phyloP scores from a whole-genome alignment of 2,329 filamentous ascomycete genomes.

The Colletotrichum kahawae region DNA sequence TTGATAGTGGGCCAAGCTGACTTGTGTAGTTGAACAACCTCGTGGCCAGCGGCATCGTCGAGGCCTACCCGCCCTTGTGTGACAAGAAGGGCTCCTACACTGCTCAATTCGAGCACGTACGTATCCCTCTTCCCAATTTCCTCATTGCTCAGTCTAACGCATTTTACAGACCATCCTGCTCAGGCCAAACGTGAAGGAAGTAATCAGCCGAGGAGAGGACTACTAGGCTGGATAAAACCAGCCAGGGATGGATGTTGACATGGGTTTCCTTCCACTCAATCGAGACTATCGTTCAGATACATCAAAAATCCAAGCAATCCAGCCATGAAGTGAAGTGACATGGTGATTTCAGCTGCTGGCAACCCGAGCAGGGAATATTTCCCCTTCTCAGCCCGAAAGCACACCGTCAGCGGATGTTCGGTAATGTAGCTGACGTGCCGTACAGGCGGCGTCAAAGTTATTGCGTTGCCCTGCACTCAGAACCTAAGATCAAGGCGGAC shows the following conservation, averaged over 20 bases:
- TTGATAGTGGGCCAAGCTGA: conserved; percentile 26
- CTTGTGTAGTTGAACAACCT: conserved; percentile 77
- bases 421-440: not conserved
- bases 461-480: fast-evolving
- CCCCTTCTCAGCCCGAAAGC: not conserved
- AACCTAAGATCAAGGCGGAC: not conserved
- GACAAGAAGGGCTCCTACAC: conserved; percentile 96
- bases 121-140: conserved; percentile 36
- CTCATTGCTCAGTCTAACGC: conserved; percentile 13
- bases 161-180: conserved; percentile 71
- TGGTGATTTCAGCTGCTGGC: not conserved
- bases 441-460: too few relatives aligned
- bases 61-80: conserved; percentile 86
- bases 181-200: conserved; percentile 82
- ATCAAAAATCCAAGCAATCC: conserved; percentile 7
- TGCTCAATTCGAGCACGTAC: conserved; percentile 92
- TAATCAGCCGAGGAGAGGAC: conserved; percentile 85
- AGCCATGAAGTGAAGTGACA: not conserved
- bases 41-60: conserved; percentile 81
- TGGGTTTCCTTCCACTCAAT: conserved; percentile 13
- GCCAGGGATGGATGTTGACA: not conserved
- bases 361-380: fast-evolving
- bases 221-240: conserved; percentile 56
- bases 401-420: not conserved
- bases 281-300: conserved; percentile 15